phyloP scores from a whole-genome alignment of 352 stramenopile species.

The Lagenidium sp. region DNA sequence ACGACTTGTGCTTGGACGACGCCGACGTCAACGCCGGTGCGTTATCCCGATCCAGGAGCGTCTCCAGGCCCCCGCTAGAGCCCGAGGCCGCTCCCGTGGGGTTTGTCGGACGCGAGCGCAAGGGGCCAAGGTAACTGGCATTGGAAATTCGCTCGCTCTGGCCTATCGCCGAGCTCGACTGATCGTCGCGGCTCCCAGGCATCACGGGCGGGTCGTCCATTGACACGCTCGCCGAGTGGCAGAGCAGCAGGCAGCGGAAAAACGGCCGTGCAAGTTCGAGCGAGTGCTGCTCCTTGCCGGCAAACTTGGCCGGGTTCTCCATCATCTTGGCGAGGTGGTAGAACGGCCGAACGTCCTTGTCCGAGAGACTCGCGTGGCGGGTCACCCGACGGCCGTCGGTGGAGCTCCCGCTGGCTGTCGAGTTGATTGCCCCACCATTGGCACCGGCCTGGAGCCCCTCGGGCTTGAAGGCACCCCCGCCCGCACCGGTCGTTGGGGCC shows the following conservation, averaged over 20 bases:
- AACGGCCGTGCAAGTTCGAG: conserved; percentile 62
- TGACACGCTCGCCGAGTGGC: conserved; percentile 62
- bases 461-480: too few relatives aligned
- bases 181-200: too few relatives aligned
- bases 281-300: conserved; percentile 37
- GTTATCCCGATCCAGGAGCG: too few relatives aligned
- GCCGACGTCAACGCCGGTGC: too few relatives aligned
- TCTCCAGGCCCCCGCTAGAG: too few relatives aligned
- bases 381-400: conserved; percentile 17
- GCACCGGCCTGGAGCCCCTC: conserved; percentile 80
- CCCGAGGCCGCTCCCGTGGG: too few relatives aligned
- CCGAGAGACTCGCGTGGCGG: conserved; percentile 37
- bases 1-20: too few relatives aligned
- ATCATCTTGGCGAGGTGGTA: conserved; percentile 62
- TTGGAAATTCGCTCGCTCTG: conserved; percentile 20
- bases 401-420: conserved; percentile 7
- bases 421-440: not conserved
- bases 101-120: too few relatives aligned
- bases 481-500: too few relatives aligned
- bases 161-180: too few relatives aligned
- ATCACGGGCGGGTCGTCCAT: too few relatives aligned
- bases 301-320: conserved; percentile 36
- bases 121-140: conserved; percentile 14
- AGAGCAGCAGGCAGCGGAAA: conserved; percentile 74
- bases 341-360: conserved; percentile 66